Base-by-base conservation (phyloP, 805 yeast species). In the Starmera pachycereana region DNA sequence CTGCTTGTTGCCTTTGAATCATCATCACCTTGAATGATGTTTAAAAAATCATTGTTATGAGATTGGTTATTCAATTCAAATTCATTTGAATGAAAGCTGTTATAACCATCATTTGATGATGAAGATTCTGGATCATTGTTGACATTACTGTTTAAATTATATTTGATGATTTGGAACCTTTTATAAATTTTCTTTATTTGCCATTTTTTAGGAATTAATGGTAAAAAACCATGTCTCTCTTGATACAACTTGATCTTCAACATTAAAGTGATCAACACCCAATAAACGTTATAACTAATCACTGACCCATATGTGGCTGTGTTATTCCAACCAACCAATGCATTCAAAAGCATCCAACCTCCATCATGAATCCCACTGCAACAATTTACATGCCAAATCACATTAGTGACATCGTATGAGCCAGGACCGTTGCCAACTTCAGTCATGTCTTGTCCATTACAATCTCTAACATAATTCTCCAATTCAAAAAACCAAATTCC, bases 401-500 rank as follows among this genome's bases (percentile, higher is more conserved):
- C 76, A 35, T 69, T 73, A 14, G 74, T 49, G 29, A 87, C 78
- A 53, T 88, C 95, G 56, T 88, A 88, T 0, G 94, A 82, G 0
- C 97, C 97, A 0, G 96, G 96, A 0, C 97, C 97, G 37, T 80
- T 79, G 2, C 97, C 96, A 2, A 80, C 72, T 61, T 88, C 97
- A 32, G 84, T 71, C 56, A 86, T 82, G 52, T 88, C 96, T 53
- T 77, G 76, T 4, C 96, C 96, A 40, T 72, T 72, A 53, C 95
- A 88, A 45, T 61, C 63, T 42, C 74, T 73, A 42, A 87, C 87
- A 58, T 76, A 88, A 36, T 62, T 61, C 58, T 88, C 90, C 35
- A 86, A 65, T 55, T 88, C 96, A 42, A 83, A 69, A 56, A 81
- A 85, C 97, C 97, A 88, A 9, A 88, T 83, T 31, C 96, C 97